Evolutionary conservation across 768 basidiomycete species (phyloP), one percentile per base, ranked within the genome.

Genomic region (Boletus subparvulus): DNA sequence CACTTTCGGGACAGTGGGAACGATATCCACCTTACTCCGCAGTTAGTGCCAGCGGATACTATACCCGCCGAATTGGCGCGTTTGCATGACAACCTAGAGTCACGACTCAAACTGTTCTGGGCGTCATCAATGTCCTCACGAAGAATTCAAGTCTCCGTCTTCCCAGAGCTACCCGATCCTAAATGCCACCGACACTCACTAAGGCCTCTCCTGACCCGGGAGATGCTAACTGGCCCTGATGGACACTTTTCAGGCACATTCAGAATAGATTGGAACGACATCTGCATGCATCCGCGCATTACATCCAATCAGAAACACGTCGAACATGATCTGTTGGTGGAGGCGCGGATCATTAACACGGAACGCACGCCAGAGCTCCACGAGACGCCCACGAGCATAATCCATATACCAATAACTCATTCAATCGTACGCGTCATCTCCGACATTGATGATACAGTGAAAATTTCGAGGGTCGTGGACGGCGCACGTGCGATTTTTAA

Each of bases 371-470:
- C 74, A 12, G 64, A 65, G 17, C 70, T 82, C 11, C 78, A 78
- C 12, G 66, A 71, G 17, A 68, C 70, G 4, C 64, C 69, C 39
- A 54, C 52, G 28, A 61, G 26, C 14, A 37, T 37, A 50, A 52
- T 78, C 6, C 71, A 72, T 13, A 72, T 83, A 19, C 75, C 83
- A 7, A 77, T 92, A 36, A 82, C 87, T 0, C 75, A 85, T 63
- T 80, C 82, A 3, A 80, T 81, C 2, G 72, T 95, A 14, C 85
- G 92, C 17, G 82, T 96, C 52, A 87, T 98, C 14, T 95, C 93
- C 9, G 95, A 98, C 64, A 88, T 98, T 42, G 95, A 98, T 66
- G 95, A 98, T 72, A 98, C 95, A 0, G 80, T 97, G 14, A 74
- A 65, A 32, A 42, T 65, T 42, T 87, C 93, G 0, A 85, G 87